Percentiles rank a stretch among this genome's conserved stretches.
phyloP scores from a whole-genome alignment of 1,284 basidiomycete species.

The Cutaneotrichosporon curvatum region DNA sequence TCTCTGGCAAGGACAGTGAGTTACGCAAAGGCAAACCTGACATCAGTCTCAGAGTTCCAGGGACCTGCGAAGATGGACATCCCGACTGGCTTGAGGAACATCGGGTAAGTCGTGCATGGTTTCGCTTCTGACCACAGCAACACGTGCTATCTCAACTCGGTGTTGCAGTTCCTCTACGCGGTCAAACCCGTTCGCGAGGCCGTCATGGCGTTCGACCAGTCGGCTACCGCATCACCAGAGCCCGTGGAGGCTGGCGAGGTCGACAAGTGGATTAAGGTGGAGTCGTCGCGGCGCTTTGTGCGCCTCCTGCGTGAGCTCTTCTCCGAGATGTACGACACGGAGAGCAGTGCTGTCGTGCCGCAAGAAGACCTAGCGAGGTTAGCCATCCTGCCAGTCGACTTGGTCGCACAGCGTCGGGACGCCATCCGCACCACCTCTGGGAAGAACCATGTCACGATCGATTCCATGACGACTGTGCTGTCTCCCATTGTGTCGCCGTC shows the following conservation, averaged over 20 bases:
- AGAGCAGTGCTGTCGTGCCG: constrained; percentile 34
- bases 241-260: not conserved
- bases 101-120: constrained; percentile 13
- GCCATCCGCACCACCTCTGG: constrained; percentile 12
- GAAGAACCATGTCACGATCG: constrained; percentile 10
- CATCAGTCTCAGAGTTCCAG: constrained; percentile 17
- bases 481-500: constrained; percentile 20
- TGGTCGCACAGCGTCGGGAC: constrained; percentile 7
- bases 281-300: constrained; percentile 35
- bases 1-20: constrained; percentile 22
- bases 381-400: constrained; percentile 29
- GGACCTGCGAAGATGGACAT: constrained; percentile 31
- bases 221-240: not conserved
- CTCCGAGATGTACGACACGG: constrained; percentile 37
- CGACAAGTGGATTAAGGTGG: constrained; percentile 14
- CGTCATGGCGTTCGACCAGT: constrained; percentile 29
- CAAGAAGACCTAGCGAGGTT: constrained; percentile 44
- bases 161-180: constrained; percentile 43
- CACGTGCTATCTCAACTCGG: constrained; percentile 45
- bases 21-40: constrained; percentile 1
- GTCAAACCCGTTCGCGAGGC: constrained; percentile 42
- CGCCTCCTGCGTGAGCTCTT: constrained; percentile 36
- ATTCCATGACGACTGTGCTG: constrained; percentile 6
- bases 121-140: constrained; percentile 19
- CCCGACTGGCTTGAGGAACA: constrained; percentile 45